These are phyloP conservation scores for Lactarius hatsudake DNA, from an alignment of 768 basidiomycete species.

Conservation along the genomic window DNA sequence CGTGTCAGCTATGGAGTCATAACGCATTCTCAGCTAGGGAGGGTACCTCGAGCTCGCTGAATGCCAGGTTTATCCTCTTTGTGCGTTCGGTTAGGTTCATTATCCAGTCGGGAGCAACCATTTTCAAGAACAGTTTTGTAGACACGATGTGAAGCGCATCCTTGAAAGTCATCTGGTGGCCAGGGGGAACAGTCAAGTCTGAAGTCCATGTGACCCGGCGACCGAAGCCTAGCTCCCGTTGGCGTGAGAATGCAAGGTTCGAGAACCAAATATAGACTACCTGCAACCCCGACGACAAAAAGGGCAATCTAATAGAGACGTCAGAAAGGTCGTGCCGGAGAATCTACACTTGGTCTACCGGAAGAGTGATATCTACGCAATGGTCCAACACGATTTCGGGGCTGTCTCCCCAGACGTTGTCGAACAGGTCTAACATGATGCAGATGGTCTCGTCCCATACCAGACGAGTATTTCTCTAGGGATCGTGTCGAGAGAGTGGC, in stretches of 20 bases:
- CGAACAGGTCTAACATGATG: slow-evolving; percentile 34
- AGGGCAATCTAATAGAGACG: slow-evolving; percentile 45
- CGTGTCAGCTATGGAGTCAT: background rate
- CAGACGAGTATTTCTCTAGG: slow-evolving; percentile 38
- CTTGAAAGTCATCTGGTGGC: slow-evolving; percentile 50
- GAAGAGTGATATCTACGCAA: slow-evolving; percentile 51
- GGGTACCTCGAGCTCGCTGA: slow-evolving; percentile 44
- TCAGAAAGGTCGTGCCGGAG: background rate
- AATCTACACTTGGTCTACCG: slow-evolving; percentile 36
- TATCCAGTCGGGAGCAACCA: slow-evolving; percentile 42
- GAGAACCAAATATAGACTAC: background rate
- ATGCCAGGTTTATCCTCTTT: slow-evolving; percentile 37
- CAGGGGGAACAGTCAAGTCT: slow-evolving; percentile 39
- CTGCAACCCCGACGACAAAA: slow-evolving; percentile 54
- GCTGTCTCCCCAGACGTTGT: slow-evolving; percentile 47
- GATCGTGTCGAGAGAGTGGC: background rate
- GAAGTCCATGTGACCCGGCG: slow-evolving; percentile 49
- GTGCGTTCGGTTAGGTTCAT: slow-evolving; percentile 39
- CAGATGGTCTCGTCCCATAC: slow-evolving; percentile 40
- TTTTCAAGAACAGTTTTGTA: slow-evolving; percentile 37
- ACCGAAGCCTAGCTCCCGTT: slow-evolving; percentile 43
- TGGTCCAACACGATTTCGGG: slow-evolving; percentile 45
- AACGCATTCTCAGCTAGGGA: background rate
- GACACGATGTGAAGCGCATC: slow-evolving; percentile 47
- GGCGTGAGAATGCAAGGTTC: background rate